Evolutionary conservation across 306 rosid species (phyloP).

Genomic region (Casuarina cunninghamiana): DNA sequence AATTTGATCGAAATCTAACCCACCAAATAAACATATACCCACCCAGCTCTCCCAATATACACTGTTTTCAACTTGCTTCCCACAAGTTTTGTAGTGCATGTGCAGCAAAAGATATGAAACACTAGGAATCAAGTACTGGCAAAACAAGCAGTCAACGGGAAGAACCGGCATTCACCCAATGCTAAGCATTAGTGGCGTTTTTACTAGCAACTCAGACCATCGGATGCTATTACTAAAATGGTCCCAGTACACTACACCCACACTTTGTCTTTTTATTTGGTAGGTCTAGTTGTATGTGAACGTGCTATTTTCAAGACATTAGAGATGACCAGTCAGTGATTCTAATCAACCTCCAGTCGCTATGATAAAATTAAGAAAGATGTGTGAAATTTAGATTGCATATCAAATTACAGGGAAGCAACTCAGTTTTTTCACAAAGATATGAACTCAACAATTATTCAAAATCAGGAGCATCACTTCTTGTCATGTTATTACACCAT

Average conservation of each 20-base stretch:
- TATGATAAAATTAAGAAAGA: neutral
- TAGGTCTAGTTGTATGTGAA: neutral
- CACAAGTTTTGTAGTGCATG: neutral
- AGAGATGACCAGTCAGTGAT: neutral
- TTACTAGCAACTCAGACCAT: no score
- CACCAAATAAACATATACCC: neutral
- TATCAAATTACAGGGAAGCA: constrained; percentile 3
- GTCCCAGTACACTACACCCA: neutral
- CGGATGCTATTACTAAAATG: neutral
- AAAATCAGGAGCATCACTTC: neutral
- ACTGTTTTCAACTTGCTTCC: neutral
- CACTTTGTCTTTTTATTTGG: neutral
- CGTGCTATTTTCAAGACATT: neutral
- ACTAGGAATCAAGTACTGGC: no score
- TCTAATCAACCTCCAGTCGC: neutral
- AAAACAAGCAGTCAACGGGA: no score
- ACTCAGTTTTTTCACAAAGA: neutral
- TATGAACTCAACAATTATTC: neutral
- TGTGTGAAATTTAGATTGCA: neutral
- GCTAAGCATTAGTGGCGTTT: no score
- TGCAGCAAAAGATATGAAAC: no score
- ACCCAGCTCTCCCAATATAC: neutral
- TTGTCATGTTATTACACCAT: neutral
- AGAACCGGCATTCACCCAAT: no score
- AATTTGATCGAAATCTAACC: neutral